Evolutionary conservation across 768 basidiomycete genomes (phyloP).

Genomic region (Polyporus arcularius): DNA sequence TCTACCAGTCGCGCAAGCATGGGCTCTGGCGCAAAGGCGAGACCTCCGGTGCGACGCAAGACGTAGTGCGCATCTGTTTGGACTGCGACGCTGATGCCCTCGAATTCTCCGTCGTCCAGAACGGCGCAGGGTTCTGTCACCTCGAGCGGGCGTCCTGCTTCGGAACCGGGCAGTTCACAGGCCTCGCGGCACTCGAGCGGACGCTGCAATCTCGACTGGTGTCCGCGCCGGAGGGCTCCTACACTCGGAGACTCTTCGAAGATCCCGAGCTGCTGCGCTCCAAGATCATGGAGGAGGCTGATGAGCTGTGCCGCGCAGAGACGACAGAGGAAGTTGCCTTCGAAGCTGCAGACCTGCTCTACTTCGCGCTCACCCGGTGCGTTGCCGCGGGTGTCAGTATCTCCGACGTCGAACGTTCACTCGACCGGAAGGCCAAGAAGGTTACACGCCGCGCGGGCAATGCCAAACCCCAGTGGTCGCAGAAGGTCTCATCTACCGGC

Average conservation of each 20-base stretch:
- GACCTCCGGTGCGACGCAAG: slow-evolving; percentile 92
- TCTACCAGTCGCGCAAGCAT: slow-evolving; percentile 95
- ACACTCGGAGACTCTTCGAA: slow-evolving; percentile 84
- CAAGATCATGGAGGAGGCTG: slow-evolving; percentile 98
- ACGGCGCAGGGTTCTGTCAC: slow-evolving; percentile 94
- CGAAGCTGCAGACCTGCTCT: slow-evolving; percentile 93
- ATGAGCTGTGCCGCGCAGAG: slow-evolving; percentile 87
- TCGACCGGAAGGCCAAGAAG: slow-evolving; percentile 85
- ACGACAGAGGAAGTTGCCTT: slow-evolving; percentile 84
- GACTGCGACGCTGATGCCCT: slow-evolving; percentile 95
- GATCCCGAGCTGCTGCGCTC: slow-evolving; percentile 81
- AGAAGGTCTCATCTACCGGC: slow-evolving; percentile 23
- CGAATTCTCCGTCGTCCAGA: slow-evolving; percentile 87
- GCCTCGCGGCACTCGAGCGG: slow-evolving; percentile 77
- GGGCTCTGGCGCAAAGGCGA: slow-evolving; percentile 97
- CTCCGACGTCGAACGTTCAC: slow-evolving; percentile 77
- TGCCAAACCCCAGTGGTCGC: slow-evolving; percentile 82
- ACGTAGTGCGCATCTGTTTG: slow-evolving; percentile 74
- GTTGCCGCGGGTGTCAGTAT: slow-evolving; percentile 79
- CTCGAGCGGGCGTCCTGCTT: slow-evolving; percentile 88
- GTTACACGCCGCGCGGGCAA: slow-evolving; percentile 87
- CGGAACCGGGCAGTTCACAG: slow-evolving; percentile 58
- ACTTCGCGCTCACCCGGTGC: slow-evolving; percentile 89
- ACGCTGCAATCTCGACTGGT: slow-evolving; percentile 72
- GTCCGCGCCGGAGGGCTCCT: slow-evolving; percentile 86